Percentiles rank a stretch among this genome's conserved stretches.
Conservation (phyloP, 106 monocot genomes). For the Narthecium ossifragum region DNA sequence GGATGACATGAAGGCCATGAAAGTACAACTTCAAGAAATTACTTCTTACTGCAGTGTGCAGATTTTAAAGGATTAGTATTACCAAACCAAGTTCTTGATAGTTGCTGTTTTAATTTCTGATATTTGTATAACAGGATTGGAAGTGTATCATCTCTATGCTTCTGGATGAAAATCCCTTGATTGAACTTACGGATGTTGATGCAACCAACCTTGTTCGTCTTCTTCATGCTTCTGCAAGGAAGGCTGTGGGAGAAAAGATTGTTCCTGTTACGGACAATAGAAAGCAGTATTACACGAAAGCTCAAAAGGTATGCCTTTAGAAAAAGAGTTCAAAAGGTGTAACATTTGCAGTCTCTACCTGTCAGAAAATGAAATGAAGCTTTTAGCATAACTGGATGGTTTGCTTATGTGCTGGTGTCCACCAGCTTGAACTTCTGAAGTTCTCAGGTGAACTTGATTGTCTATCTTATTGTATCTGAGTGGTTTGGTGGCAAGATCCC, state of each 20-base stretch:
- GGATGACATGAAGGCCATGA: constrained; percentile 99
- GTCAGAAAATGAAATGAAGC: too few species aligned
- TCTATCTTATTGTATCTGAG: too few species aligned
- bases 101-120: background rate
- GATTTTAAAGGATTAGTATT: too few species aligned
- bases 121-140: constrained; percentile 71
- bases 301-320: constrained; percentile 89
- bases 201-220: constrained; percentile 87
- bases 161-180: constrained; percentile 67
- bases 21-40: constrained; percentile 37
- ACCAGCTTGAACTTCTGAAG: too few species aligned
- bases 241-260: constrained; percentile 91
- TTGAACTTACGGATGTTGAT: constrained; percentile 85
- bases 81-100: background rate
- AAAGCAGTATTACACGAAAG: constrained; percentile 76
- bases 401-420: too few species aligned
- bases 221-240: constrained; percentile 76
- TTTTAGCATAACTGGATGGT: too few species aligned
- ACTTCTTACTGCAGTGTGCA: background rate
- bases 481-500: too few species aligned
- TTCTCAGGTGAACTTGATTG: too few species aligned
- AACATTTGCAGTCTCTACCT: too few species aligned
- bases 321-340: too few species aligned
- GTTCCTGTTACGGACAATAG: constrained; percentile 77
- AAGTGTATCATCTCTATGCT: constrained; percentile 93